Evolutionary conservation across 176 grass and related monocot genomes (phyloP).

Genomic region (Cenchrus americanus): DNA sequence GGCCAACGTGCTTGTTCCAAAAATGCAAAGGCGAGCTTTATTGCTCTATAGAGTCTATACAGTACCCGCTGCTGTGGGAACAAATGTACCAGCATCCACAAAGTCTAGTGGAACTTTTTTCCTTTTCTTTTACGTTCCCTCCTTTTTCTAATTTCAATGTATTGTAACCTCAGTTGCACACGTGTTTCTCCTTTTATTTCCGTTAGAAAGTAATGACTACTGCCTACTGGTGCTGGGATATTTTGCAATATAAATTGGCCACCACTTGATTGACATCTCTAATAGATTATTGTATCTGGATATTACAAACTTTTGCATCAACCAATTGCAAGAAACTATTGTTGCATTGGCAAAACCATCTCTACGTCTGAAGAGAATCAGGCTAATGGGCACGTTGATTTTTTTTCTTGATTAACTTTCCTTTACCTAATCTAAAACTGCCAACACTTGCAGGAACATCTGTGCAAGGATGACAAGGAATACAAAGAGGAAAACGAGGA

Average conservation of each 20-base stretch:
- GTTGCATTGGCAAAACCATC: background rate
- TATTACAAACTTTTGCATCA: background rate
- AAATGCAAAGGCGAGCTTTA: background rate
- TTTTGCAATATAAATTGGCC: background rate
- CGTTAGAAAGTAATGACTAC: background rate
- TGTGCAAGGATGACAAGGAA: conserved; percentile 2
- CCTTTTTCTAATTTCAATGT: background rate
- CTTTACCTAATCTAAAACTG: conserved; percentile 15
- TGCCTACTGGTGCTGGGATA: background rate
- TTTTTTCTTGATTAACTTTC: conserved; percentile 22
- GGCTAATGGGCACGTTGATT: background rate
- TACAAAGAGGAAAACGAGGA: background rate
- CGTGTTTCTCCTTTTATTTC: background rate
- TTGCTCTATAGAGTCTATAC: background rate
- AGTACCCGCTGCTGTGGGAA: background rate
- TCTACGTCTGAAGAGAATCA: conserved; percentile 13
- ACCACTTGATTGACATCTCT: background rate
- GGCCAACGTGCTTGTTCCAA: too few species aligned
- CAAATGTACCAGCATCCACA: conserved; percentile 14
- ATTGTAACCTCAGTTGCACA: background rate
- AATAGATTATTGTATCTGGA: background rate
- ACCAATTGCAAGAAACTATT: background rate
- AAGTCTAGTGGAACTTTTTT: conserved; percentile 5
- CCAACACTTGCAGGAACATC: background rate
- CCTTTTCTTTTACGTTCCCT: background rate